Conservation (phyloP, 345 rosid genomes). For the Acer saccharum region DNA sequence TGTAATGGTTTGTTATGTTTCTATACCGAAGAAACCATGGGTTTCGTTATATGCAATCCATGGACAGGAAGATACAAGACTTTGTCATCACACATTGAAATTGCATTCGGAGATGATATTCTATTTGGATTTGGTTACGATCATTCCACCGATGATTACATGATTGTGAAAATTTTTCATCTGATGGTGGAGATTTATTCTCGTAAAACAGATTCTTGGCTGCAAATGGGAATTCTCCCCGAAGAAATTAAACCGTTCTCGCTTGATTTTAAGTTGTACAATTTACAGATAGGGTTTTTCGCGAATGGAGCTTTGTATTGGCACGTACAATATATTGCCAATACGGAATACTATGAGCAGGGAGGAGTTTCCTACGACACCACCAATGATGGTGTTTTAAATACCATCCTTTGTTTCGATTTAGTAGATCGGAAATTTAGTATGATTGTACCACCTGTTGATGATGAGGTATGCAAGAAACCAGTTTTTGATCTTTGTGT, state of each 20-base stretch:
- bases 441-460: background rate
- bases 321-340: background rate
- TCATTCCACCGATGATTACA: background rate
- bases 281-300: background rate
- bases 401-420: background rate
- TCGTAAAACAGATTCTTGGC: background rate
- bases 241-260: background rate
- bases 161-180: background rate
- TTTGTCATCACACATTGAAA: too few relatives aligned
- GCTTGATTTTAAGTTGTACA: too few relatives aligned
- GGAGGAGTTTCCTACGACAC: too few relatives aligned
- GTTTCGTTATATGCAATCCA: background rate
- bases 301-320: background rate
- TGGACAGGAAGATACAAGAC: background rate
- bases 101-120: too few relatives aligned
- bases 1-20: slow-evolving; percentile 1
- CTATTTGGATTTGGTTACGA: slow-evolving; percentile 2
- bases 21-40: background rate
- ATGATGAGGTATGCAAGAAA: background rate
- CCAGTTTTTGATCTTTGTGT: background rate
- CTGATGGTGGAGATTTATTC: background rate
- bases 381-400: background rate
- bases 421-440: background rate
- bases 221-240: background rate
- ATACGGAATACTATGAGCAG: too few relatives aligned